Percentiles rank a stretch among this genome's conserved stretches.
These are phyloP conservation scores for Taphrina deformans DNA, from an alignment of 1,139 yeast genomes.

Conservation along the genomic window DNA sequence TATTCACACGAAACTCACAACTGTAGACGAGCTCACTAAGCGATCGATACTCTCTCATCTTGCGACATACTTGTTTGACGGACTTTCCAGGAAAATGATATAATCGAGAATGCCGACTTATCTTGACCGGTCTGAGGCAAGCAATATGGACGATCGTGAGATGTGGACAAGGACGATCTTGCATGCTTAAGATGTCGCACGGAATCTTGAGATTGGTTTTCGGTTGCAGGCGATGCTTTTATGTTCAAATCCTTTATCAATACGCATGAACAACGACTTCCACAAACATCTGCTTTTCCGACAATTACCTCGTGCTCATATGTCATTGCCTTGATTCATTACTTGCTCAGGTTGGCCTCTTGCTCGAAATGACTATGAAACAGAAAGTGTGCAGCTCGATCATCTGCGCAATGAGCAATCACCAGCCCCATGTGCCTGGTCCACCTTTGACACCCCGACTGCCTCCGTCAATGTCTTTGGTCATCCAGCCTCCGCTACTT, in stretches of 20 bases:
- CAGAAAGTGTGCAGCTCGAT: too few species aligned
- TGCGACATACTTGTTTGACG: not conserved
- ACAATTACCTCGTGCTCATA: too few species aligned
- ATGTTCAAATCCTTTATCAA: constrained; percentile 16
- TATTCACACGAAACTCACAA: not conserved
- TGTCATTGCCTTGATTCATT: too few species aligned
- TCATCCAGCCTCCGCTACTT: constrained; percentile 29
- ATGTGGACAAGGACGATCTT: not conserved
- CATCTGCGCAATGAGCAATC: too few species aligned
- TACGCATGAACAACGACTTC: constrained; percentile 8
- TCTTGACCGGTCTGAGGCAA: too few species aligned
- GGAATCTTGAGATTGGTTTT: constrained; percentile 9
- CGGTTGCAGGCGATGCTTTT: constrained; percentile 15
- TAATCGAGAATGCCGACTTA: too few species aligned
- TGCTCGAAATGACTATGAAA: too few species aligned
- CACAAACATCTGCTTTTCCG: not conserved
- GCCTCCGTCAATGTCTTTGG: constrained; percentile 25
- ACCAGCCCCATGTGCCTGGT: constrained; percentile 31
- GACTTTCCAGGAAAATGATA: too few species aligned
- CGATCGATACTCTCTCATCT: not conserved
- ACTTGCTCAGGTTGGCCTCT: not conserved
- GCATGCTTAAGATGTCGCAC: constrained; percentile 10
- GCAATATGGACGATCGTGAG: too few species aligned
- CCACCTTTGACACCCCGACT: constrained; percentile 26
- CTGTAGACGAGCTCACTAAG: not conserved